Evolutionary conservation across 768 basidiomycete genomes (phyloP).

Genomic region (Lenzites betulinus): DNA sequence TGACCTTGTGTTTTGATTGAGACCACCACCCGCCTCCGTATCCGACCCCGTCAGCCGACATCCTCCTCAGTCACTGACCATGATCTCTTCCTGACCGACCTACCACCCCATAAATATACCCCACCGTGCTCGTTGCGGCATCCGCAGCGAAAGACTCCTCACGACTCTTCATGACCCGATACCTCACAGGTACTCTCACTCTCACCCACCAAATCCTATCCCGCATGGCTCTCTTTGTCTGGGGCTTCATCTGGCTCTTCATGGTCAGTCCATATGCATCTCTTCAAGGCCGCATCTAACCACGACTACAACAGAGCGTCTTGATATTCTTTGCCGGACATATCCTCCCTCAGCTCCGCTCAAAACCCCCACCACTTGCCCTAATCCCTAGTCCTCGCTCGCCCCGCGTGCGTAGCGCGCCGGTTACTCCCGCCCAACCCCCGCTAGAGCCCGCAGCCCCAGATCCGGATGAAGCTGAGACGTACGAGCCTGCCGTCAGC

Average conservation of each 20-base stretch:
- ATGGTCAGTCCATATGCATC: not conserved
- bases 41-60: not conserved
- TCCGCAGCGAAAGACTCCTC: not conserved
- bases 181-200: not conserved
- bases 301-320: conserved; percentile 7
- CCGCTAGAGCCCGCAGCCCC: not conserved
- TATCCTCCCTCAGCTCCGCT: conserved; percentile 1
- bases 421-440: not conserved
- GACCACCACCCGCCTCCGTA: not conserved
- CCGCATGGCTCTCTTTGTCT: conserved; percentile 13
- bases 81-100: not conserved
- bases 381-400: conserved; percentile 1
- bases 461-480: not conserved
- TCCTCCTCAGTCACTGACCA: not conserved
- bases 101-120: not conserved
- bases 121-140: not conserved
- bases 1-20: not conserved
- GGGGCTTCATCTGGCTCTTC: conserved; percentile 13
- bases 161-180: conserved; percentile 11
- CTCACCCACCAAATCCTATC: not conserved
- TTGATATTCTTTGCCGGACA: conserved; percentile 13
- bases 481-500: not conserved
- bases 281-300: not conserved
- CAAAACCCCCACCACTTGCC: conserved; percentile 4
- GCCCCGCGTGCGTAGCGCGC: not conserved